Evolutionary conservation across 176 grass and related monocot genomes (phyloP).

Genomic region (Raddia guianensis): DNA sequence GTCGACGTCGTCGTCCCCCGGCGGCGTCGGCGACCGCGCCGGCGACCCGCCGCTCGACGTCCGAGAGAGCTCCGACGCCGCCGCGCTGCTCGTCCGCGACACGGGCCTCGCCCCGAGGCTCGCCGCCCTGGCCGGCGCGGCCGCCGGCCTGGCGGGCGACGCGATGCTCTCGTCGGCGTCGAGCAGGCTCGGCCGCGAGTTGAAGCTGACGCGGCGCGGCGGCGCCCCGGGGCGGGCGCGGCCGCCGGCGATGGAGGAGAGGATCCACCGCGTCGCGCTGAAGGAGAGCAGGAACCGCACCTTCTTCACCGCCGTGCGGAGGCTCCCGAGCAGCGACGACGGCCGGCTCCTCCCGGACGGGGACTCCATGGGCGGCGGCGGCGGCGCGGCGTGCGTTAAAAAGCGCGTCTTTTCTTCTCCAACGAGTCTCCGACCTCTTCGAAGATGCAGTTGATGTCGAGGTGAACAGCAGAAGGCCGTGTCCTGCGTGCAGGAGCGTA

Average conservation of each 20-base stretch:
- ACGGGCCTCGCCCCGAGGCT: conserved; percentile 31
- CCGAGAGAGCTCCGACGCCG: conserved; percentile 19
- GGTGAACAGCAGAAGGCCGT: too few species aligned
- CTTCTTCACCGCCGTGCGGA: conserved; percentile 62
- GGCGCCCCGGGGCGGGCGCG: not conserved
- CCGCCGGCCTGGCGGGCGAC: not conserved
- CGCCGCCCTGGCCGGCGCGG: conserved; percentile 1
- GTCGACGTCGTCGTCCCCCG: conserved; percentile 52
- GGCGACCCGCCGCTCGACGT: conserved; percentile 30
- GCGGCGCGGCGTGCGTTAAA: too few species aligned
- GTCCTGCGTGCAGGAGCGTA: too few species aligned
- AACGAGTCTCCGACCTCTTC: not conserved
- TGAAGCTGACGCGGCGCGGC: conserved; percentile 50
- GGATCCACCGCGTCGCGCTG: conserved; percentile 66
- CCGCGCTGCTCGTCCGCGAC: conserved; percentile 49
- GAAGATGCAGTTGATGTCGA: not conserved
- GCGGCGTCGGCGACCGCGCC: conserved; percentile 2
- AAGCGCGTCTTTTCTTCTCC: not conserved
- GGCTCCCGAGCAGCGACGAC: conserved; percentile 40
- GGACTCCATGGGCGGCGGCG: not conserved
- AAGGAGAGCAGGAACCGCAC: conserved; percentile 73
- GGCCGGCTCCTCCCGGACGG: conserved; percentile 27
- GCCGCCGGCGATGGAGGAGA: conserved; percentile 32
- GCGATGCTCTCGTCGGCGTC: conserved; percentile 34
- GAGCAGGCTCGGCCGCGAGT: conserved; percentile 45